These are phyloP conservation scores for Nicotiana obtusifolia DNA, from an alignment of 257 asterid genomes.

Conservation along the genomic window DNA sequence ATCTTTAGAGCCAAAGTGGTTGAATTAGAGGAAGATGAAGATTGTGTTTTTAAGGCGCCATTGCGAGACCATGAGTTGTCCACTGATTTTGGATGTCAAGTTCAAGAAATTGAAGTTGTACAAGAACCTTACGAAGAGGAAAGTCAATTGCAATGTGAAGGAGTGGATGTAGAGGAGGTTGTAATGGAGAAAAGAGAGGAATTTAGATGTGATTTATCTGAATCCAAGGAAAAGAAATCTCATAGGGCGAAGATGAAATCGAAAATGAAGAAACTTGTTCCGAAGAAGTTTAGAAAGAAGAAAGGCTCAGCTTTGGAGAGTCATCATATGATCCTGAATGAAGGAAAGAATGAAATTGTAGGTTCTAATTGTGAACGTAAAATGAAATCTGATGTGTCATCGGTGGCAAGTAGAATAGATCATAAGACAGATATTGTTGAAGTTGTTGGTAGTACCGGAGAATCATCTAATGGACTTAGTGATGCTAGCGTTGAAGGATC, in stretches of 20 bases:
- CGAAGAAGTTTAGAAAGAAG: slow-evolving; percentile 38
- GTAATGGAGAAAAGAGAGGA: slow-evolving; percentile 28
- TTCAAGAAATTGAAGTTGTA: slow-evolving; percentile 21
- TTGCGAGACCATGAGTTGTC: slow-evolving; percentile 6
- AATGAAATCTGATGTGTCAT: background rate
- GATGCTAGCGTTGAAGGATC: background rate
- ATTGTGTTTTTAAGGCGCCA: background rate
- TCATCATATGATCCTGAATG: slow-evolving; percentile 6
- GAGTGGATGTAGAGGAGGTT: slow-evolving; percentile 1
- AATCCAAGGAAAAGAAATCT: slow-evolving; percentile 31
- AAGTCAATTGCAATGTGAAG: slow-evolving; percentile 19
- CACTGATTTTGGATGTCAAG: background rate
- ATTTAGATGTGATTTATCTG: slow-evolving; percentile 6
- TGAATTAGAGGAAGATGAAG: slow-evolving; percentile 9
- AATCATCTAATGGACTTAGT: background rate
- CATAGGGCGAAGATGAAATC: slow-evolving; percentile 43
- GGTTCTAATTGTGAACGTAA: background rate
- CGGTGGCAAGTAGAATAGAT: slow-evolving; percentile 6
- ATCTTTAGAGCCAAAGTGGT: slow-evolving; percentile 12
- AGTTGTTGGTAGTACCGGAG: background rate
- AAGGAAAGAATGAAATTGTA: background rate
- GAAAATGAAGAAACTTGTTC: slow-evolving; percentile 52
- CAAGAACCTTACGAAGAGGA: slow-evolving; percentile 10
- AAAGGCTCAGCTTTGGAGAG: slow-evolving; percentile 11
- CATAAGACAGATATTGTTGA: background rate